Evolutionary conservation across 371 early-diverging fungal genomes (phyloP), one percentile per base, ranked within the genome.

Genomic region (Basidiobolus meristosporus): DNA sequence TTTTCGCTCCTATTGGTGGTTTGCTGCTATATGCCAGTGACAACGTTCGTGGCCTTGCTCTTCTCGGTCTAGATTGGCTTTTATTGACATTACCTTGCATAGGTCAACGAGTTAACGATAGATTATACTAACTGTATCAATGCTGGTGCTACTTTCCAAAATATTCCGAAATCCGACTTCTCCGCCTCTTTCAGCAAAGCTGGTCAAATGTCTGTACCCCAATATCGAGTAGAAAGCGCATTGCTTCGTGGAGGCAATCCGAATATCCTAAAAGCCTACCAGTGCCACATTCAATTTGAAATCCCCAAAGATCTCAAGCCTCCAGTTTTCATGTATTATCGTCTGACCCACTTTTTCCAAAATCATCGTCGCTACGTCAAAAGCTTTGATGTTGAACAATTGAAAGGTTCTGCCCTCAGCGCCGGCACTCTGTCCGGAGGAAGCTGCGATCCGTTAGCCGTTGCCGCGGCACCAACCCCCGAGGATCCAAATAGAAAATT

Each of bases 311-410:
- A 57, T 63, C 59, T 95, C 63, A 55, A 59, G 32, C 59, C 71
- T 2, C 87, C 89, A 0, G 73, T 98, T 26, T 91, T 77, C 52
- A 54, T 98, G 48, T 96, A 95, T 61, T 93, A 93, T 57, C 72
- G 89, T 21, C 62, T 99, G 42, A 85, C 92, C 32, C 84, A 91
- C 56, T 98, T 98, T 58, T 98, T 89, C 56, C 99, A 99, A 56
- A 98, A 96, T 60, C 89, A 98, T 49, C 74, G 98, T 22, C 74
- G 77, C 41, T 98, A 98, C 51, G 85, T 93, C 28, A 92, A 89
- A 54, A 85, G 80, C 48, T 77, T 76, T 50, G 82, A 84, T 52
- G 53, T 73, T 38, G 56, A 65, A 18, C 98, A 98, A 61, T 61
- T 97, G 1, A 55, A 62, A 28, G 98, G 97, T 20, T 53, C 55